A percentile compares a stretch with the other conserved stretches of the same genome.
phyloP scores from a whole-genome alignment of 495 filamentous ascomycete species.

The Cercophora newfieldiana region DNA sequence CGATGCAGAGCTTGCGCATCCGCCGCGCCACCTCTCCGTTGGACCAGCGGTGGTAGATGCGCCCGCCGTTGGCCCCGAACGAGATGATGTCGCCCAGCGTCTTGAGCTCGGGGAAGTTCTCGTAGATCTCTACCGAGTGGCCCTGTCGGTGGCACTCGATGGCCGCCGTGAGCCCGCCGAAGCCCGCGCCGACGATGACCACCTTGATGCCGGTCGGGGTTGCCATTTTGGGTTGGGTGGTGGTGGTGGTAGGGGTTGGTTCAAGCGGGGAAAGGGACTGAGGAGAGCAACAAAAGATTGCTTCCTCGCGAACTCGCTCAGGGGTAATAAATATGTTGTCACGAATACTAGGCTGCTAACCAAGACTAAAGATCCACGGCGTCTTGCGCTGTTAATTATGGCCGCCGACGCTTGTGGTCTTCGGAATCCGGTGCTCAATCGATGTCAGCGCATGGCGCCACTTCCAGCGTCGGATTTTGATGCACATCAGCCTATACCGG shows the following conservation, averaged over 20 bases:
- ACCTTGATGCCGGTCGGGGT: conserved; percentile 55
- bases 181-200: conserved; percentile 59
- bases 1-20: conserved; percentile 53
- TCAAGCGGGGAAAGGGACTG: no score
- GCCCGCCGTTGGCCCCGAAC: conserved; percentile 60
- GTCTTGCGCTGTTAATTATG: not conserved
- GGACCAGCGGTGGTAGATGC: conserved; percentile 56
- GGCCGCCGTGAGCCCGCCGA: conserved; percentile 60
- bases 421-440: not conserved
- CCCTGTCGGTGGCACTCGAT: conserved; percentile 65
- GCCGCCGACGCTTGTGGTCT: not conserved
- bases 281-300: no score
- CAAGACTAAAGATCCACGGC: no score
- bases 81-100: conserved; percentile 64
- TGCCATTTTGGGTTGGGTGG: conserved; percentile 12
- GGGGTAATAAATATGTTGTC: no score
- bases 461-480: not conserved
- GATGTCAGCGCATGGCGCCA: not conserved
- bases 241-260: no score
- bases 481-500: conserved; percentile 13
- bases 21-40: conserved; percentile 47
- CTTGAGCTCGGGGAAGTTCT: conserved; percentile 59
- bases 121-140: conserved; percentile 59
- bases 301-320: no score
- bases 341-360: no score